phyloP scores from a whole-genome alignment of 2,329 filamentous ascomycete genomes.

The Cryphonectria japonica region DNA sequence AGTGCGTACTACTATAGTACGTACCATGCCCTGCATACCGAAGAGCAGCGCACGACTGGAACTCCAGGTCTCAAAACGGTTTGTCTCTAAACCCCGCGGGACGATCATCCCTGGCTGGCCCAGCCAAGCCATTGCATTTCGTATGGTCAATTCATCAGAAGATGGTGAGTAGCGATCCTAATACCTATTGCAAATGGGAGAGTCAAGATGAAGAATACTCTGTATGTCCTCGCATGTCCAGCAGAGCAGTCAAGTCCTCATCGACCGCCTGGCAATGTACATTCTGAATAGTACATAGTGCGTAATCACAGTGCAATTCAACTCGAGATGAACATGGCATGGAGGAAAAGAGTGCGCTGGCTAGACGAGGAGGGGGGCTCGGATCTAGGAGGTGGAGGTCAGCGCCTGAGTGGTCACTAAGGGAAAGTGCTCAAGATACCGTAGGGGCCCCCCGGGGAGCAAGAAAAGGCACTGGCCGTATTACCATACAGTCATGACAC shows the following conservation, averaged over 20 bases:
- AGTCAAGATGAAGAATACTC: background rate
- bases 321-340: background rate
- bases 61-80: background rate
- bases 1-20: background rate
- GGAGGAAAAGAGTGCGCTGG: background rate
- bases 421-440: background rate
- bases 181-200: background rate
- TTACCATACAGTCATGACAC: background rate
- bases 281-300: background rate
- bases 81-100: background rate
- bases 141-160: background rate
- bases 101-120: background rate
- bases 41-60: background rate
- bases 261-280: background rate
- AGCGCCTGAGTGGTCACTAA: conserved; percentile 4
- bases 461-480: background rate
- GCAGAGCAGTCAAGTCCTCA: background rate
- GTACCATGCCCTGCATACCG: background rate
- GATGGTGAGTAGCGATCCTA: background rate
- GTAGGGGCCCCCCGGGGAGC: background rate
- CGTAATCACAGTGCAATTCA: background rate
- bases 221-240: no score
- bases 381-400: background rate
- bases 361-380: background rate
- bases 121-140: background rate